These are phyloP conservation scores for Scorias spongiosa DNA, from an alignment of 2,329 filamentous ascomycete genomes.

Conservation along the genomic window DNA sequence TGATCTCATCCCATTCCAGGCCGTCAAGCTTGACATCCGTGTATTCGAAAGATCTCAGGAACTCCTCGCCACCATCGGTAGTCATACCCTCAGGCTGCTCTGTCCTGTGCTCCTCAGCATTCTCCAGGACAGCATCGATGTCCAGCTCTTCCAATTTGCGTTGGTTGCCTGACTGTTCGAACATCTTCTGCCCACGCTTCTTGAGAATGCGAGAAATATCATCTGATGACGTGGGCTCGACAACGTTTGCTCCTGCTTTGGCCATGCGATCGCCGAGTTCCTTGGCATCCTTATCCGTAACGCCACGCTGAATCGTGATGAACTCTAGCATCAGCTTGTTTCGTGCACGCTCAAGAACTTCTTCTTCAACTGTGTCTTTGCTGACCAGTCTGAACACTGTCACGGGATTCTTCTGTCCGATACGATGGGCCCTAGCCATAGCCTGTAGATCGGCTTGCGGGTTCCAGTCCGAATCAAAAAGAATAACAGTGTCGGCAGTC, in stretches of 20 bases:
- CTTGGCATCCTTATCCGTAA: conserved; percentile 84
- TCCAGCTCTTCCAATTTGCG: conserved; percentile 93
- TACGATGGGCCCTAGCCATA: conserved; percentile 95
- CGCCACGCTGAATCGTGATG: conserved; percentile 89
- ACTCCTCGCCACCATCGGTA: conserved; percentile 91
- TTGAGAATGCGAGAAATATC: conserved; percentile 95
- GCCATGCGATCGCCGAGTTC: conserved; percentile 66
- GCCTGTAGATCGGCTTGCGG: conserved; percentile 95
- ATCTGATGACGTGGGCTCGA: conserved; percentile 77
- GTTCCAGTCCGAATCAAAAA: conserved; percentile 99
- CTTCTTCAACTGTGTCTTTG: conserved; percentile 96
- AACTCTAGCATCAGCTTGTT: conserved; percentile 98
- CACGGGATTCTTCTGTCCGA: conserved; percentile 89
- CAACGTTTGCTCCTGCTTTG: conserved; percentile 42
- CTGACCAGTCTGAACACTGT: conserved; percentile 94
- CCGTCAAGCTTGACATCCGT: conserved; percentile 86
- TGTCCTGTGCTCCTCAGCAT: conserved; percentile 92
- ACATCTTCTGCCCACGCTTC: conserved; percentile 97
- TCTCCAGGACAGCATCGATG: conserved; percentile 91
- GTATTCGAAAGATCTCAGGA: conserved; percentile 77
- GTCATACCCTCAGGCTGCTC: conserved; percentile 89
- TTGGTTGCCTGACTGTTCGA: conserved; percentile 93
- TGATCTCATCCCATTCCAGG: conserved; percentile 96
- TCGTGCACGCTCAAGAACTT: conserved; percentile 85
- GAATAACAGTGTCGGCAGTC: conserved; percentile 94